phyloP scores from a whole-genome alignment of 495 filamentous ascomycete species.

The Aspergillus nanangensis region DNA sequence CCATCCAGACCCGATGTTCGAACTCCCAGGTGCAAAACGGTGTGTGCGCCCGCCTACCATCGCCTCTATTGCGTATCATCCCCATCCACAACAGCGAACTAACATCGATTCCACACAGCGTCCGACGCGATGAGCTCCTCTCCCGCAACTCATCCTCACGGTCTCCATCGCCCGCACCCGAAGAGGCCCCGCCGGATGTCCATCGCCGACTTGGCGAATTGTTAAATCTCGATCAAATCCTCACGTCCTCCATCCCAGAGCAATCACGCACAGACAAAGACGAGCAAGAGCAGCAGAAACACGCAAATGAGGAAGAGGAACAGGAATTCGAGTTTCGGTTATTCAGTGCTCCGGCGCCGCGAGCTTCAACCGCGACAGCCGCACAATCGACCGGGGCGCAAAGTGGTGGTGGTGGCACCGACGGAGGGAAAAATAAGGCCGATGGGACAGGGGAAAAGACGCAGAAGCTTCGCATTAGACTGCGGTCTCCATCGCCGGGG shows the following conservation, averaged over 20 bases:
- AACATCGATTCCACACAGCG: constrained; percentile 17
- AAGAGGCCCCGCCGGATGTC: constrained; percentile 28
- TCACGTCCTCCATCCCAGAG: constrained; percentile 4
- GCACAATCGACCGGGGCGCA: constrained; percentile 3
- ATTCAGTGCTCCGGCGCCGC: constrained; percentile 37
- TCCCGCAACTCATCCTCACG: constrained; percentile 26
- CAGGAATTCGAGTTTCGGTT: constrained; percentile 46
- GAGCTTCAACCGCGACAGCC: constrained; percentile 8
- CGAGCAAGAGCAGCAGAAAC: constrained; percentile 2
- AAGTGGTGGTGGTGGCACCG: background rate
- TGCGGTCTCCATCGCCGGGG: constrained; percentile 36
- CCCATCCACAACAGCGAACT: background rate
- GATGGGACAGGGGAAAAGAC: constrained; percentile 8
- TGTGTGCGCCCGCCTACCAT: constrained; percentile 11
- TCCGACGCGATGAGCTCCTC: constrained; percentile 40
- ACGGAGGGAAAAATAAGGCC: background rate
- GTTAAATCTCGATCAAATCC: constrained; percentile 31
- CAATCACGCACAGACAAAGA: constrained; percentile 2
- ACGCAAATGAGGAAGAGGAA: constrained; percentile 32
- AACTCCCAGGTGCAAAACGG: constrained; percentile 39
- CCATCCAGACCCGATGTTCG: constrained; percentile 30
- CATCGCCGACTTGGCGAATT: constrained; percentile 35
- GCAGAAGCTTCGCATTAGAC: constrained; percentile 38
- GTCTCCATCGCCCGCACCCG: constrained; percentile 29
- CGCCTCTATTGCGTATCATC: background rate